Evolutionary conservation across 2,329 filamentous ascomycete species (phyloP).

Genomic region (Talaromyces rugulosus): DNA sequence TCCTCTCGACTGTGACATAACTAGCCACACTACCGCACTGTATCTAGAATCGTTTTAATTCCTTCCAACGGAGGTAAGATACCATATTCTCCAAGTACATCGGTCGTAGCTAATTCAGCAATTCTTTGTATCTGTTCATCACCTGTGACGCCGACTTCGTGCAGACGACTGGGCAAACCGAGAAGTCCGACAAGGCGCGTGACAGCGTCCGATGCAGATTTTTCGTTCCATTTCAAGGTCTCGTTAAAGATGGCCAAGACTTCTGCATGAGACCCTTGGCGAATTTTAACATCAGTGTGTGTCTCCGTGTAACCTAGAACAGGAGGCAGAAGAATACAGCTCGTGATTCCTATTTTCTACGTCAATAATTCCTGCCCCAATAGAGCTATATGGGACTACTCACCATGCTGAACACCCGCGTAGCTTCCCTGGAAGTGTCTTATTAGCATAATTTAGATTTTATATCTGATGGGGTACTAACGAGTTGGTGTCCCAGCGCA

Average conservation of each 20-base stretch:
- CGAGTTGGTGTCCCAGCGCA: slow-evolving; percentile 8
- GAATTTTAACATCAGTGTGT: neutral
- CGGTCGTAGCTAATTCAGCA: slow-evolving; percentile 1
- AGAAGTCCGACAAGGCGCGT: slow-evolving; percentile 15
- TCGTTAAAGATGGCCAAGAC: slow-evolving; percentile 5
- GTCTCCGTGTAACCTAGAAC: slow-evolving; percentile 2
- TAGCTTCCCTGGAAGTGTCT: neutral
- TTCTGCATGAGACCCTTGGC: neutral
- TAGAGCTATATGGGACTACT: neutral
- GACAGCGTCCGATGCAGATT: slow-evolving; percentile 22
- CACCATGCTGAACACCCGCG: slow-evolving; percentile 3
- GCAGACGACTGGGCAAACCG: slow-evolving; percentile 10
- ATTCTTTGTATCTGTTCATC: slow-evolving; percentile 3
- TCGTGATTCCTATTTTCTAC: neutral
- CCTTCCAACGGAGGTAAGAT: slow-evolving; percentile 4
- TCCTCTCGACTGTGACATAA: neutral
- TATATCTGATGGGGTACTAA: neutral
- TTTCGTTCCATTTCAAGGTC: slow-evolving; percentile 19
- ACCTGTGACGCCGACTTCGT: slow-evolving; percentile 4
- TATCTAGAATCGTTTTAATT: slow-evolving; percentile 26
- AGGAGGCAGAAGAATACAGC: slow-evolving; percentile 2
- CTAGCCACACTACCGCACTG: slow-evolving; percentile 17
- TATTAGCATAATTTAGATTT: neutral
- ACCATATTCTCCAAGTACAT: slow-evolving; percentile 17
- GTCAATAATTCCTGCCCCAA: neutral